Conservation (phyloP, 768 basidiomycete species). For the Candolleomyces efflorescens region DNA sequence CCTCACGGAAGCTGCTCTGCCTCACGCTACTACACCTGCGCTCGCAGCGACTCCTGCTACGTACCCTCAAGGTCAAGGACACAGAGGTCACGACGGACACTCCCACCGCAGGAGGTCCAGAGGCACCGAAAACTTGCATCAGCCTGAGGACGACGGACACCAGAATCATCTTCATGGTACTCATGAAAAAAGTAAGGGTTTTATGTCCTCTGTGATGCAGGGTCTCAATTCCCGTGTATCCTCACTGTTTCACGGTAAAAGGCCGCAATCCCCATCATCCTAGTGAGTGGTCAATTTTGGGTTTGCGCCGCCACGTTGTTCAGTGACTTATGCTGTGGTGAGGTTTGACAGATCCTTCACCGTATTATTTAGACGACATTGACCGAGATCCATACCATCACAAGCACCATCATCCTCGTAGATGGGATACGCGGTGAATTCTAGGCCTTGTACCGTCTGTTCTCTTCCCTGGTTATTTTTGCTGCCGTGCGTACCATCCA, state of each 20-base stretch:
- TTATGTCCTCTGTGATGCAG: constrained; percentile 1
- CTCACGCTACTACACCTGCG: neutral
- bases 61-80: neutral
- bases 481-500: too few relatives aligned
- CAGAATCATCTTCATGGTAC: neutral
- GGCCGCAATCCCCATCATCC: constrained; percentile 5
- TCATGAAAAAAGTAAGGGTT: constrained; percentile 9
- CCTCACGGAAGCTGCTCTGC: neutral
- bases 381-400: neutral
- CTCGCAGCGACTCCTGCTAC: neutral
- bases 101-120: neutral
- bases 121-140: neutral
- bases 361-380: neutral
- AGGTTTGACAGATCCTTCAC: neutral
- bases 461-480: too few relatives aligned
- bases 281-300: constrained; percentile 2
- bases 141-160: neutral
- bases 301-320: too few relatives aligned
- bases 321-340: neutral
- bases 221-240: constrained; percentile 22
- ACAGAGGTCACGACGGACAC: neutral
- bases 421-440: too few relatives aligned
- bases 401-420: neutral
- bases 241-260: constrained; percentile 11
- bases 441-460: too few relatives aligned